These are phyloP conservation scores for Pezicula radicicola DNA, from an alignment of 2,329 filamentous ascomycete genomes.

Conservation along the genomic window DNA sequence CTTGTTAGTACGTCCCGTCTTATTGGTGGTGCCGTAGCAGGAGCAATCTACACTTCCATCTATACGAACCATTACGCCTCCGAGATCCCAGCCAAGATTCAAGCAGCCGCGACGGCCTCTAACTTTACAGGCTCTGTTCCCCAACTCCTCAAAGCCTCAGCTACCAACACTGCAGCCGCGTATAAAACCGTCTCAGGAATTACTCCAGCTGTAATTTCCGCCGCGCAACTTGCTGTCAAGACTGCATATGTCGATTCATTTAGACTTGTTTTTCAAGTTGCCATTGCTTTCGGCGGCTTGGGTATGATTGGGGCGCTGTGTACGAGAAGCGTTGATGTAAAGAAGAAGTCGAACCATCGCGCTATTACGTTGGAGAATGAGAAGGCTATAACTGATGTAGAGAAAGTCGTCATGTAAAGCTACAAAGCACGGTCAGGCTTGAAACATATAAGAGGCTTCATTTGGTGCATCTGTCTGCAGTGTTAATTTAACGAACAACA, in stretches of 20 bases:
- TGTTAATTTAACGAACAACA: no score
- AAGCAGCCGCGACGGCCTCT: slow-evolving; percentile 10
- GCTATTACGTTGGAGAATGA: slow-evolving; percentile 25
- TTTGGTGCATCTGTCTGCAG: no score
- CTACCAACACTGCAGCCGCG: neutral
- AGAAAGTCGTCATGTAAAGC: no score
- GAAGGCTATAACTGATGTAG: no score
- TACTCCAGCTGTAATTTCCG: slow-evolving; percentile 1
- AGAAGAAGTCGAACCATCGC: slow-evolving; percentile 27
- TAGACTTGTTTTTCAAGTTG: slow-evolving; percentile 31
- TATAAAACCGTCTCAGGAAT: neutral
- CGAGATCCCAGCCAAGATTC: slow-evolving; percentile 23
- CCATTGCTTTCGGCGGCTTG: slow-evolving; percentile 31
- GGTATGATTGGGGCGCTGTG: slow-evolving; percentile 28
- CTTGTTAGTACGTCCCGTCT: slow-evolving; percentile 33
- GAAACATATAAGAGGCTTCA: no score
- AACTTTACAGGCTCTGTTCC: neutral
- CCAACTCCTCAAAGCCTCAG: neutral
- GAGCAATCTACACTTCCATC: slow-evolving; percentile 35
- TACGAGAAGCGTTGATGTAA: slow-evolving; percentile 28
- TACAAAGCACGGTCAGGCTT: no score
- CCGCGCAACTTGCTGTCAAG: slow-evolving; percentile 27
- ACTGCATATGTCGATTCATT: slow-evolving; percentile 31
- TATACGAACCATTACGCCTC: slow-evolving; percentile 25
- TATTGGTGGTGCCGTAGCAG: slow-evolving; percentile 34